phyloP scores from a whole-genome alignment of 1,284 basidiomycete genomes.

The Volvariella volvacea region DNA sequence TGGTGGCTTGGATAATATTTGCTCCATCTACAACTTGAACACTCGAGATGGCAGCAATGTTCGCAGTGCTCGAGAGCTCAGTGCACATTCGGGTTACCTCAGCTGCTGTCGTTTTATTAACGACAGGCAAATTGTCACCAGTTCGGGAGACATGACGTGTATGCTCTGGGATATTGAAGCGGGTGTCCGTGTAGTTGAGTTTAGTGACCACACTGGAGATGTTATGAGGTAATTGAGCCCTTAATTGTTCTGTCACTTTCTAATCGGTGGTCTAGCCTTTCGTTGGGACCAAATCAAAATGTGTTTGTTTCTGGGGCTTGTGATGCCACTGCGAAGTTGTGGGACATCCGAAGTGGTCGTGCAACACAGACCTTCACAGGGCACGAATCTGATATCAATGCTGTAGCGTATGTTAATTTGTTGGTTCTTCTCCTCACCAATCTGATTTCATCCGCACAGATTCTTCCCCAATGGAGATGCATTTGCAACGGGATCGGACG shows the following conservation, averaged over 20 bases:
- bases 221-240: constrained; percentile 83
- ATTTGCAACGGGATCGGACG: constrained; percentile 98
- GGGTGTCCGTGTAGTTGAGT: constrained; percentile 91
- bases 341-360: constrained; percentile 96
- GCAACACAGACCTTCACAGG: constrained; percentile 98
- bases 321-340: constrained; percentile 96
- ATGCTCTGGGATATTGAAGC: constrained; percentile 99
- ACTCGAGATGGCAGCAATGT: constrained; percentile 64
- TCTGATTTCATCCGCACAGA: constrained; percentile 33
- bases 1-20: constrained; percentile 98
- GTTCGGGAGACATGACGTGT: constrained; percentile 98
- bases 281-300: constrained; percentile 90
- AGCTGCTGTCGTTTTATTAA: constrained; percentile 96
- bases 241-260: constrained; percentile 6
- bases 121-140: constrained; percentile 96
- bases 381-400: constrained; percentile 99
- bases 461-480: constrained; percentile 99
- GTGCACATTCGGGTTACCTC: constrained; percentile 96
- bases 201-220: constrained; percentile 98
- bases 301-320: constrained; percentile 98
- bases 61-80: constrained; percentile 83
- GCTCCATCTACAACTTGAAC: constrained; percentile 93
- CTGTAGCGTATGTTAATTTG: constrained; percentile 75
- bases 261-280: constrained; percentile 55
- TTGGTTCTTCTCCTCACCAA: constrained; percentile 3